Evolutionary conservation across 495 filamentous ascomycete species (phyloP), one percentile per base, ranked within the genome.

Genomic region (Melanomma pulvis-pyrius): DNA sequence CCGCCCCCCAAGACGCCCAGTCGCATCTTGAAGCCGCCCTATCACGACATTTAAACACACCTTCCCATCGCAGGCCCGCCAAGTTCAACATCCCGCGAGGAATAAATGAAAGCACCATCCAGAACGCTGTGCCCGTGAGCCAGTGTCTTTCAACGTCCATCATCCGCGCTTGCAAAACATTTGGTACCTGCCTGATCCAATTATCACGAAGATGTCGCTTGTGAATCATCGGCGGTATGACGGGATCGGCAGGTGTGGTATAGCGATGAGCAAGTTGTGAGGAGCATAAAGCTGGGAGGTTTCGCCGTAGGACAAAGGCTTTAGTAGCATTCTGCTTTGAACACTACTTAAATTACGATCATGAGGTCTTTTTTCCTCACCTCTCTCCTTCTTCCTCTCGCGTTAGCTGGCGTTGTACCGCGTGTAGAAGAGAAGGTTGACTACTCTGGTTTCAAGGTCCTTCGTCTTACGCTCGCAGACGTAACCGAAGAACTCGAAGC

Each of bases 391-490:
- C 25, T 48, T 15, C 44, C 36, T 39, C 44, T 53, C 5, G 28
- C 53, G n/a, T 22, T 63, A 21, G 44, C 56, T n/a, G 28, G 3
- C 12, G 59, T 54, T 8, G 53, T 68, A 6, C 52, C 59, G 6
- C 13, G 60, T 21, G 36, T 48, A 12, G 41, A 41, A 4, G 41
- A 41, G 13, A 63, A 68, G 25, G 49, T 68, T 17, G 65, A 63
- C 28, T 68, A 68, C 49, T 49, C 24, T 41, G 65, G 65, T 22
- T 68, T 50, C 65, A 68, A 68, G 29, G 65, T 63, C 15, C 41
- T 68, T 7, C 59, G 65, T 24, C 21, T 68, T 7, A n/a, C 24
- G 22, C 58, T 68, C 1, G 13, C 50, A 1, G 53, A 59, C 6
- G 28, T 48, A 21, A 36, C 9, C 34, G 52, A 11, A 1, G 44